Base-by-base conservation (phyloP, 2,329 filamentous ascomycete genomes). In the Monilinia aucupariae region DNA sequence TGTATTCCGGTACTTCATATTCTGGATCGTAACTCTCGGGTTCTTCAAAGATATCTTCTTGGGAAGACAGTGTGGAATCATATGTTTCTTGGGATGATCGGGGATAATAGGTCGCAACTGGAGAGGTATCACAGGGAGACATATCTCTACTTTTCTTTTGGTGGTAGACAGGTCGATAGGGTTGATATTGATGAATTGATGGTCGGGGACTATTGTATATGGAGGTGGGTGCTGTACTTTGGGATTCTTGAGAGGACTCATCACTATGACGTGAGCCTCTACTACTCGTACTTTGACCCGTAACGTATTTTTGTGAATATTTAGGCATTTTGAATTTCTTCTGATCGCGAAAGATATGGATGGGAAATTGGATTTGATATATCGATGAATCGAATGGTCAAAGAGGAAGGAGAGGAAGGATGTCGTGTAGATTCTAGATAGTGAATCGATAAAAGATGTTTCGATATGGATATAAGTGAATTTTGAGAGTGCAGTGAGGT, bases 41-140 rank as follows among this genome's bases (percentile, higher is more conserved):
- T 52, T 84, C 78, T 68, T 83, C 85, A 58, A 75, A 79, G 27
- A 81, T 76, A 50, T 80, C 76, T 56, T 81, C 77, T 50, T 83
- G 80, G 4, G 87, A 90, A 39, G 82, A 78, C 39, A 84, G 78
- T 3, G 86, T 89, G 6, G 92, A 96, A 70, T 86, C 85, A 75
- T 92, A 96, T 1, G 92, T 96, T 65, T 91, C 88, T 68, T 70
- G 78, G 74, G 68, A 76, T 69, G 55, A 78, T 76, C 63, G 77
- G 72, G 64, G 73, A 67, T 62, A 69, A 54, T 65, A 67, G 12
- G 69, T 69, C 15, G 70, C 65, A 22, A 64, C 59, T 7, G 70
- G 70, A 1, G 71, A 71, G 43, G 69, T 62, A n/a, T 69, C 62
- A 60, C 68, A 66, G 13, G 63, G 48, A 27, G 53, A n/a, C 7